Evolutionary conservation across 2,329 filamentous ascomycete species (phyloP), one percentile per base, ranked within the genome.

Genomic region (Aspergillus sojae): DNA sequence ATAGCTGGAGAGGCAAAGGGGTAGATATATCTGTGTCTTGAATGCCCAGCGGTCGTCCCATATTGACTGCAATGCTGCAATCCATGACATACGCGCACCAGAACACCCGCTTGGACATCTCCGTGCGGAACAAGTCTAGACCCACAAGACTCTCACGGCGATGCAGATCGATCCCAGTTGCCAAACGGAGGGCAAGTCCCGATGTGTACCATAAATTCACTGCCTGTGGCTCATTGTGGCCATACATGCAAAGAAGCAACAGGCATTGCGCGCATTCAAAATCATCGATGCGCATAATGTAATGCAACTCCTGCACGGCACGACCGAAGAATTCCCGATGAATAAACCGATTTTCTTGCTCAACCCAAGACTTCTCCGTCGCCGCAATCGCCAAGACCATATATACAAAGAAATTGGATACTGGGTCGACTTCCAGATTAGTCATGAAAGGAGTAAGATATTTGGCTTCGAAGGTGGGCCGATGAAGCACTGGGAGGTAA

Each of bases 61-160:
- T 66, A 34, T 71, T 68, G 43, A 74, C 70, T 1, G 67, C 70
- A 45, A 73, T 71, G 23, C 65, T 70, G 30, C 72, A 63, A 5
- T 72, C 64, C 60, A 70, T 71, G n/a, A 63, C 62, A 41, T 74
- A 73, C 9, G 69, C 63, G 21, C 66, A 63, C 72, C 72, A 73
- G 19, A 71, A 70, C 1, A 73, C 61, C 5, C 71, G 63, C 41
- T 73, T 73, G 1, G 28, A 53, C 67, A 72, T 68, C 45, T 74
- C 70, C 14, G 56, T 57, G 10, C 64, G 36, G n/a, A 69, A 39
- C 16, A 62, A 19, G 10, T 61, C 57, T 32, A 62, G 59, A 21
- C 61, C 55, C 4, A 36, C 53, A 2, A 70, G 45, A 30, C 67
- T 60, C 28, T 73, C 69, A 1, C 45, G 53, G 21, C 68, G 67